Percentiles rank a stretch among this genome's conserved stretches.
phyloP scores from a whole-genome alignment of 2,329 filamentous ascomycete species.

The Coniochaeta sp. region DNA sequence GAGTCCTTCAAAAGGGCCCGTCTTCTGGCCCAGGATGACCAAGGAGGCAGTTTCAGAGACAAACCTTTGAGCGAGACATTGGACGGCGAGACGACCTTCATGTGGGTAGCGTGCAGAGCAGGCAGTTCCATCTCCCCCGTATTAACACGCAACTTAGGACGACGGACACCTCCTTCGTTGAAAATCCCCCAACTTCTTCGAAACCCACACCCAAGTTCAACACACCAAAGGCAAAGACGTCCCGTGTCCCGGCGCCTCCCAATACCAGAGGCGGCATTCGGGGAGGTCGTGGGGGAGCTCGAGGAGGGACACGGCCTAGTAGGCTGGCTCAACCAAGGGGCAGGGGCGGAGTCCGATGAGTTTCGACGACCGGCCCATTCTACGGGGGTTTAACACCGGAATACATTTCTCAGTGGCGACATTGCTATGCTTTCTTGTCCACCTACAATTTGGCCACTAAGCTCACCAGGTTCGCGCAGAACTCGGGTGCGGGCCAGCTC shows the following conservation, averaged over 20 bases:
- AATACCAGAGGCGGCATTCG: conserved; percentile 25
- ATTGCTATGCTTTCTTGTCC: neutral
- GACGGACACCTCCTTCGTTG: conserved; percentile 84
- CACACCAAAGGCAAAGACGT: conserved; percentile 34
- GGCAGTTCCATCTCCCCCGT: neutral
- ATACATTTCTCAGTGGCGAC: neutral
- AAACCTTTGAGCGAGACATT: conserved; percentile 22
- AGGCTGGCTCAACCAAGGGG: conserved; percentile 38
- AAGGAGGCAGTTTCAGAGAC: conserved; percentile 14
- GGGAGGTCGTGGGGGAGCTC: conserved; percentile 27
- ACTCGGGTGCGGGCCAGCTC: neutral
- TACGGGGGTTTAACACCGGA: neutral
- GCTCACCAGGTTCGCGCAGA: neutral
- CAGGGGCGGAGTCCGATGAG: conserved; percentile 22
- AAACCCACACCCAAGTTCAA: conserved; percentile 40
- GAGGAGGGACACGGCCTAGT: conserved; percentile 28
- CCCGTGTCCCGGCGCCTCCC: conserved; percentile 37
- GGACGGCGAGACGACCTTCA: conserved; percentile 74
- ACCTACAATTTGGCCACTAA: neutral
- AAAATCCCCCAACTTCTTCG: conserved; percentile 62
- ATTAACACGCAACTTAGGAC: conserved; percentile 47
- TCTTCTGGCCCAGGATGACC: conserved; percentile 48
- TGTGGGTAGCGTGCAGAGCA: conserved; percentile 46
- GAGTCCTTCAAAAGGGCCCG: conserved; percentile 72
- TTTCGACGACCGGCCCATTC: neutral